Evolutionary conservation across 345 rosid species (phyloP), one percentile per base, ranked within the genome.

Genomic region (Moricandia moricandioides): DNA sequence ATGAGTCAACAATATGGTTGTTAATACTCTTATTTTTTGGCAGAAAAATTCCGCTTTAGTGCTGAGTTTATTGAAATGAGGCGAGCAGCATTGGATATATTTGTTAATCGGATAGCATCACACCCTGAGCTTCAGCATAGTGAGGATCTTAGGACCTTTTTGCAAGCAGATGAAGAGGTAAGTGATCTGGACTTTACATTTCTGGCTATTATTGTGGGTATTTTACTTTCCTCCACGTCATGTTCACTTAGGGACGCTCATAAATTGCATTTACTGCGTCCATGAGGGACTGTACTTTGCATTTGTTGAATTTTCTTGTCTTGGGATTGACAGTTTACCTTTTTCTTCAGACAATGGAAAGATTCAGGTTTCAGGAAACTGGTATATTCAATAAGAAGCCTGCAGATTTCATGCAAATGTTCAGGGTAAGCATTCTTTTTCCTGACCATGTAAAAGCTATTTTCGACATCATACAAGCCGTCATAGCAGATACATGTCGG

Each of bases 91-190:
- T 69, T 95, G 84, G 96, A 95, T 80, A 40, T 85, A 70, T 95
- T 95, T 84, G 88, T 92, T 47, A 92, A 92, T 79, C 87, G 98
- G 71, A 89, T 95, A 72, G 96, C 99, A 65, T 87, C 87, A 5
- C 98, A 92, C 68, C 82, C 81, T 16, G 96, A 89, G 84, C 94
- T 95, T 82, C 93, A 82, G 77, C 96, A 83, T 68, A 95, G 98
- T 82, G 96, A 92, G 57, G 99, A 92, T 85, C 83, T 95, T 77
- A 90, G 93, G 69, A 92, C 94, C 59, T 92, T 95, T 83, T 83
- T 95, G 83, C 96, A 89, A 92, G 99, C 89, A 17, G 98, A 95
- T 72, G 99, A 95, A 84, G 98, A 90, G 96, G 99, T 95, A 72
- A 54, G 62, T 29, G 55, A n/a, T 67, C 24, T 62, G 39, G 37